Base-by-base conservation (phyloP, 116 monocot genomes). In the Dioscorea cayenensis region DNA sequence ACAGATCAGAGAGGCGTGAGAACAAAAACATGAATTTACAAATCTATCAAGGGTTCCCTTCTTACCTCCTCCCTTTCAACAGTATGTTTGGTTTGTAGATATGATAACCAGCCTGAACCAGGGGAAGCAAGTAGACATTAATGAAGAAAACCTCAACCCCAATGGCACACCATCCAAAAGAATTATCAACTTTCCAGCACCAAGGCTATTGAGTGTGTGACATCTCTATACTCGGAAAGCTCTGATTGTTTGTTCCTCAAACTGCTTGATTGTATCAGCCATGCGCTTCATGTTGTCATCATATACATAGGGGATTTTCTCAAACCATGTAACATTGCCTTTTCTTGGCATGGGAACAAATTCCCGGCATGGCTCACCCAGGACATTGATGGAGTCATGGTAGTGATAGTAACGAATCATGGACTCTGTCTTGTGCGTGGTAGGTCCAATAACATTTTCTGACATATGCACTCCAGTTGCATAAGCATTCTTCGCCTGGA, bases 381-480 rank as follows among this genome's bases (percentile, higher is more conserved):
- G 37, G 37, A 93, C 89, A 51, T 93, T 90, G 77, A 97, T 97
- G 35, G 97, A 81, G 76, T 87, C 77, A 73, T 97, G 97, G 80
- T 97, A 97, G 71, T 97, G 97, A 74, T 89, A 97, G 81, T 97
- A 97, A 22, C 93, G 71, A 64, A 97, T 90, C 78, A 83, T 72
- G 36, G 77, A 77, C 67, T 97, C 97, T 0, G 97, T 93, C 65
- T 86, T 88, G 90, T 97, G 97, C 1, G 90, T 86, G 22, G 90
- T 93, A 50, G 81, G 88, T 29, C 97, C 97, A 16, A 86, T 61
- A 32, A 97, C 70, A 70, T 97, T 93, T 79, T 90, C 81, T 0
- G 97, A 97, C 97, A 97, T 97, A 81, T 97, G 97, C 20, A 97
- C 90, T 1, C 97, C 97, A 2, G 97, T 83, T 16, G 97, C 97